phyloP scores from a whole-genome alignment of 805 yeast genomes.

The Zygosaccharomyces lentus region DNA sequence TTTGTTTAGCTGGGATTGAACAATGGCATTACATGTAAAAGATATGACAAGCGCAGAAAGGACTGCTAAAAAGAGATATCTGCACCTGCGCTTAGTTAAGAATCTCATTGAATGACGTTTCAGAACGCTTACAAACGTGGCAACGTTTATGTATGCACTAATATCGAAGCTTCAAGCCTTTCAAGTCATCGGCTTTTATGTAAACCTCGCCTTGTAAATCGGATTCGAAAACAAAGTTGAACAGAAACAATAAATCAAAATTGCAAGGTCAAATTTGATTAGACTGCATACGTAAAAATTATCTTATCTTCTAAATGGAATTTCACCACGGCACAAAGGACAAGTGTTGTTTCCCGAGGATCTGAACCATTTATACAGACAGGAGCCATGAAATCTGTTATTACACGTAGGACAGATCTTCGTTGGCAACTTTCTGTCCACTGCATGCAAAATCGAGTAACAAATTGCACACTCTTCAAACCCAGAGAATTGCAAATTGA shows the following conservation, averaged over 20 bases:
- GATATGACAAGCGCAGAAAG: slow-evolving; percentile 12
- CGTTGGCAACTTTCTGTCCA: slow-evolving; percentile 85
- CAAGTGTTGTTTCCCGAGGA: slow-evolving; percentile 90
- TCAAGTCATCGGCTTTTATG: background rate
- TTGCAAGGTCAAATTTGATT: background rate
- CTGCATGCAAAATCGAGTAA: slow-evolving; percentile 80
- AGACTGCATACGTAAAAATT: slow-evolving; percentile 7
- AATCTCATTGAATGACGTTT: slow-evolving; percentile 13
- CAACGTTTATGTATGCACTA: too few species aligned
- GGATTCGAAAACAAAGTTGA: background rate
- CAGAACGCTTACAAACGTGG: background rate
- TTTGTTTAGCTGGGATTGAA: slow-evolving; percentile 30
- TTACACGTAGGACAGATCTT: slow-evolving; percentile 86
- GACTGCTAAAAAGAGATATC: slow-evolving; percentile 14
- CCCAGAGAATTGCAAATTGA: slow-evolving; percentile 81
- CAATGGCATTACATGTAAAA: slow-evolving; percentile 19
- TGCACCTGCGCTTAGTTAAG: slow-evolving; percentile 25
- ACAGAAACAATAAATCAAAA: background rate
- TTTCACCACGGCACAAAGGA: slow-evolving; percentile 75
- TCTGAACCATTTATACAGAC: slow-evolving; percentile 95
- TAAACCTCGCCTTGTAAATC: background rate
- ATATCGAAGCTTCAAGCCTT: background rate
- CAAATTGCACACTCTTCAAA: slow-evolving; percentile 97
- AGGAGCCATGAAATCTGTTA: slow-evolving; percentile 92
- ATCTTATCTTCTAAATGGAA: slow-evolving; percentile 28